Evolutionary conservation across 1,139 yeast species (phyloP).

Genomic region (Ogataea hybrid): DNA sequence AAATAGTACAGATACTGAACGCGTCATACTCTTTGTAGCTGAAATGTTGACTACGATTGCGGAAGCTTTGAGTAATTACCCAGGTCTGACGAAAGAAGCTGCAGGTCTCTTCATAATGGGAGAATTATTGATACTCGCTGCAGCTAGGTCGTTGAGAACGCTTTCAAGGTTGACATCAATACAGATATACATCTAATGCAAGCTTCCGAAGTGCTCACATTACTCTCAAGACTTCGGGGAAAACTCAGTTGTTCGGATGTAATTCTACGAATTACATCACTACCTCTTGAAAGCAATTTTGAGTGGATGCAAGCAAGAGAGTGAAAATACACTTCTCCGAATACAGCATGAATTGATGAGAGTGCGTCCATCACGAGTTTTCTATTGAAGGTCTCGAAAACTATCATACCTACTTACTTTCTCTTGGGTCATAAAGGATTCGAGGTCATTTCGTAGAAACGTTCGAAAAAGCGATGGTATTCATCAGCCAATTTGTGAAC

Average conservation of each 20-base stretch:
- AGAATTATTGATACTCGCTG: conserved; percentile 41
- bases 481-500: too few relatives aligned
- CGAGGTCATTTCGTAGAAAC: too few relatives aligned
- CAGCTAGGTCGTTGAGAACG: conserved; percentile 36
- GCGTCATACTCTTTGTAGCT: conserved; percentile 36
- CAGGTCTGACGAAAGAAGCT: conserved; percentile 38
- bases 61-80: conserved; percentile 40
- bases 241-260: conserved; percentile 38
- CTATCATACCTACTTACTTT: too few relatives aligned
- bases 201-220: conserved; percentile 45
- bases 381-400: too few relatives aligned
- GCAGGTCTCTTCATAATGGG: conserved; percentile 43
- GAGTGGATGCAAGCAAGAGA: conserved; percentile 35
- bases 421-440: too few relatives aligned
- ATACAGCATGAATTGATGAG: too few relatives aligned
- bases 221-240: conserved; percentile 40
- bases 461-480: too few relatives aligned
- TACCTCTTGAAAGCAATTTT: conserved; percentile 39
- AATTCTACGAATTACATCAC: conserved; percentile 40
- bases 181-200: conserved; percentile 42
- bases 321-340: conserved; percentile 18
- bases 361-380: too few relatives aligned
- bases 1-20: conserved; percentile 32
- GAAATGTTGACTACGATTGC: conserved; percentile 45
- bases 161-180: conserved; percentile 36